Conservation (phyloP, 164 flowering plant genomes). For the Cinnamomum chago region DNA sequence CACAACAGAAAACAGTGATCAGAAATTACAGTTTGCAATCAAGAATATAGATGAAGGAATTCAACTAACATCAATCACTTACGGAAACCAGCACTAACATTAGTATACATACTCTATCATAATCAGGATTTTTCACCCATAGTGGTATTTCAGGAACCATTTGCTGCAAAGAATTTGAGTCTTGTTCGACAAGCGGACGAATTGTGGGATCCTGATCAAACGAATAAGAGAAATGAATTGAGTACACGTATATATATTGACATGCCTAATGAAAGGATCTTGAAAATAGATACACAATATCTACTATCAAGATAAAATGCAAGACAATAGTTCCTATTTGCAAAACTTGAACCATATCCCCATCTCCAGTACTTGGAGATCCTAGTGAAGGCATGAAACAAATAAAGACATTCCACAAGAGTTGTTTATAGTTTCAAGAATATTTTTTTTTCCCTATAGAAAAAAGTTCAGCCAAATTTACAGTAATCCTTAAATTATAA, state of each 20-base stretch:
- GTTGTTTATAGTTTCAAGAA: too few relatives aligned
- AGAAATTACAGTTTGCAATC: slow-evolving; percentile 1
- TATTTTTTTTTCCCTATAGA: too few relatives aligned
- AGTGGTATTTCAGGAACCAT: slow-evolving; percentile 86
- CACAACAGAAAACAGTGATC: background rate
- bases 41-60: background rate
- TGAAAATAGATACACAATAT: background rate
- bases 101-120: slow-evolving; percentile 69
- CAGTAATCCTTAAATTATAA: too few relatives aligned
- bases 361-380: too few relatives aligned
- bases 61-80: background rate
- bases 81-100: background rate
- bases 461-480: too few relatives aligned
- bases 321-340: too few relatives aligned
- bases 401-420: too few relatives aligned
- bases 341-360: too few relatives aligned
- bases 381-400: too few relatives aligned
- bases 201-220: slow-evolving; percentile 61
- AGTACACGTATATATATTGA: background rate
- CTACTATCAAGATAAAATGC: too few relatives aligned
- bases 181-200: slow-evolving; percentile 84
- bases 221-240: background rate
- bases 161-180: slow-evolving; percentile 48
- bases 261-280: background rate
- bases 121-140: slow-evolving; percentile 97